Evolutionary conservation across 345 rosid genomes (phyloP), one percentile per base, ranked within the genome.

Genomic region (Triadica sebifera): DNA sequence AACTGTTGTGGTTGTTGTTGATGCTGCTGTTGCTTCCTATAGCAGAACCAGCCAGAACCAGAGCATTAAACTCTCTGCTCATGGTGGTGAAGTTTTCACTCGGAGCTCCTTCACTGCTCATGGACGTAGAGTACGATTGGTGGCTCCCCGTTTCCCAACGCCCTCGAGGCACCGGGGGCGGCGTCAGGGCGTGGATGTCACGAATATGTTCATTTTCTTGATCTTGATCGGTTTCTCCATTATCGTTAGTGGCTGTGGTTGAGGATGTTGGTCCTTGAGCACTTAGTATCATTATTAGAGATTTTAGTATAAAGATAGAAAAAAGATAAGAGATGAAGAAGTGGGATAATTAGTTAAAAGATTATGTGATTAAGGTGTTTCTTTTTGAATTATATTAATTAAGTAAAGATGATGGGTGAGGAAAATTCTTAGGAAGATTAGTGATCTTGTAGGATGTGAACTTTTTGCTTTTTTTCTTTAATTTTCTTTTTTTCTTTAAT

Each of bases 51-150:
- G 98, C 97, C 41, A 95, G 78, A 49, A 95, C 99, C n/a, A 95
- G 80, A 52, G 98, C 98, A 86, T 84, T 95, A 87, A 95, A 95
- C 41, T 95, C 99, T 70, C 96, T 80, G 75, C 99, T 93, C 73
- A 95, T 89, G 87, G 88, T 83, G 50, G 97, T 89, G 84, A 95
- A 95, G 79, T 93, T 92, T 83, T 93, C 99, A 47, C 85, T 83
- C 12, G 89, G 65, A 38, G 81, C 80, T 8, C 75, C 85, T 73
- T 82, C 94, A 38, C 89, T 70, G 17, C 89, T 78, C 67, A 77
- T 22, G 37, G 91, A 79, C 29, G 84, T 50, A 63, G 89, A 81
- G 25, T 85, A 73, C 0, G 93, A 86, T 49, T 67, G 79, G 13
- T 70, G 82, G 86, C 87, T 84, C 65, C 83, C 71, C 4, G 83